Percentiles rank a stretch among this genome's conserved stretches.
Conservation (phyloP, 495 filamentous ascomycete genomes). For the Friedmanniomyces endolithicus region DNA sequence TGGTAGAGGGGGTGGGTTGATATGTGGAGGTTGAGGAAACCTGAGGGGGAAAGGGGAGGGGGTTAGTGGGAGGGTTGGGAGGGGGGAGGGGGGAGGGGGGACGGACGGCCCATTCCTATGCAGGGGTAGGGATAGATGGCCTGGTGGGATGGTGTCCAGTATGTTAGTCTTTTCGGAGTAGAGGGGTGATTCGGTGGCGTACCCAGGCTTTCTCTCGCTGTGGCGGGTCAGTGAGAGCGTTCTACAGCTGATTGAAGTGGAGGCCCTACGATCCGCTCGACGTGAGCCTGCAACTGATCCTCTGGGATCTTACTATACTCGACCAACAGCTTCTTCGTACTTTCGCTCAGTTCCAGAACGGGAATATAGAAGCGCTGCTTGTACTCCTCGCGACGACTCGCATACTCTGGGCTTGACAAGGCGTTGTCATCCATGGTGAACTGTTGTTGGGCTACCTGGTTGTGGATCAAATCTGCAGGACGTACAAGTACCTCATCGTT, state of each 20-base stretch:
- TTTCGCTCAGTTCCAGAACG: not conserved
- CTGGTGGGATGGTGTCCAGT: not conserved
- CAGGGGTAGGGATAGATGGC: constrained; percentile 18
- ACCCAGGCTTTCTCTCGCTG: constrained; percentile 17
- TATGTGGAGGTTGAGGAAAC: constrained; percentile 21
- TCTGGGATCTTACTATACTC: constrained; percentile 15
- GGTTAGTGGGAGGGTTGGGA: not conserved
- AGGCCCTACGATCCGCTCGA: constrained; percentile 10
- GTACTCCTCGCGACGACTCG: not conserved
- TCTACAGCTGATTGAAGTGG: not conserved
- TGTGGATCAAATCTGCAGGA: too few relatives aligned
- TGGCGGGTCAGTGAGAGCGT: not conserved
- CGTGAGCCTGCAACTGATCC: constrained; percentile 14
- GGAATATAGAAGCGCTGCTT: constrained; percentile 3
- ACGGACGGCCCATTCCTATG: constrained; percentile 16
- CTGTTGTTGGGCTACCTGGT: not conserved
- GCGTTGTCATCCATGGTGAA: not conserved
- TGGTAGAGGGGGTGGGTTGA: constrained; percentile 5
- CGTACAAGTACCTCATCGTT: too few relatives aligned
- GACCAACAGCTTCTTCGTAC: constrained; percentile 8
- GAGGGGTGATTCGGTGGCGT: not conserved
- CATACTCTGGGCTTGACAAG: not conserved
- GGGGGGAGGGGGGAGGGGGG: not conserved
- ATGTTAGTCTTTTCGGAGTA: not conserved
- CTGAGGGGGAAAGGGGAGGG: not conserved